A percentile compares a stretch with the other conserved stretches of the same genome.
Conservation (phyloP, 129 eudicot species). For the Kitagawia praeruptora region DNA sequence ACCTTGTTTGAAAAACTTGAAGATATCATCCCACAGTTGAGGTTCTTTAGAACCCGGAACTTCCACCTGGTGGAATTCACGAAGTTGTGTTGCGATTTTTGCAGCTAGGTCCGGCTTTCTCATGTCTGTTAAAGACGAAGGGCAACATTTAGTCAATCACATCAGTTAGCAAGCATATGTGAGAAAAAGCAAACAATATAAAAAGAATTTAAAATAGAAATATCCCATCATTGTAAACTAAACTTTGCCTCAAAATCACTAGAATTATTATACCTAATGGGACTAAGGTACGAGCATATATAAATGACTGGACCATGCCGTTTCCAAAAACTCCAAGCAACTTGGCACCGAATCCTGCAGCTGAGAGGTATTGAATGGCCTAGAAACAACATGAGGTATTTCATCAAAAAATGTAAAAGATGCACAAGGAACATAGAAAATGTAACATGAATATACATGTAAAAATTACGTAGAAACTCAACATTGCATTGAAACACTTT, state of each 20-base stretch:
- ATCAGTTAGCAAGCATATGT: background rate
- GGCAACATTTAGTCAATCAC: background rate
- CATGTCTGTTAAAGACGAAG: conserved; percentile 50
- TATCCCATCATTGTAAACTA: background rate
- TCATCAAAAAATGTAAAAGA: background rate
- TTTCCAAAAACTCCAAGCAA: conserved; percentile 91
- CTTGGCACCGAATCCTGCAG: conserved; percentile 98
- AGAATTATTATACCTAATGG: conserved; percentile 45
- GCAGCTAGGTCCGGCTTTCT: conserved; percentile 70
- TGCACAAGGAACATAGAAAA: background rate
- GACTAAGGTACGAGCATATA: conserved; percentile 79
- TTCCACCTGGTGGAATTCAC: conserved; percentile 69
- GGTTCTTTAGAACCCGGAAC: conserved; percentile 93
- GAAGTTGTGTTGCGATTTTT: conserved; percentile 84
- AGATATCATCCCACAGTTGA: conserved; percentile 79
- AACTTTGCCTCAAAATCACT: background rate
- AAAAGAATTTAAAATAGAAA: too few relatives aligned
- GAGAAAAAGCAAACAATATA: background rate
- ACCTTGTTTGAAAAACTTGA: conserved; percentile 73
- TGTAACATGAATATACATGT: background rate
- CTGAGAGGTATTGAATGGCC: conserved; percentile 94
- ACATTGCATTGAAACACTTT: background rate
- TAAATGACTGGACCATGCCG: conserved; percentile 97
- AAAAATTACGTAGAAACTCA: too few relatives aligned
- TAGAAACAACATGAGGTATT: conserved; percentile 28